Percentiles rank a stretch among this genome's conserved stretches.
phyloP scores from a whole-genome alignment of 768 basidiomycete genomes.

The Crepidotus variabilis region DNA sequence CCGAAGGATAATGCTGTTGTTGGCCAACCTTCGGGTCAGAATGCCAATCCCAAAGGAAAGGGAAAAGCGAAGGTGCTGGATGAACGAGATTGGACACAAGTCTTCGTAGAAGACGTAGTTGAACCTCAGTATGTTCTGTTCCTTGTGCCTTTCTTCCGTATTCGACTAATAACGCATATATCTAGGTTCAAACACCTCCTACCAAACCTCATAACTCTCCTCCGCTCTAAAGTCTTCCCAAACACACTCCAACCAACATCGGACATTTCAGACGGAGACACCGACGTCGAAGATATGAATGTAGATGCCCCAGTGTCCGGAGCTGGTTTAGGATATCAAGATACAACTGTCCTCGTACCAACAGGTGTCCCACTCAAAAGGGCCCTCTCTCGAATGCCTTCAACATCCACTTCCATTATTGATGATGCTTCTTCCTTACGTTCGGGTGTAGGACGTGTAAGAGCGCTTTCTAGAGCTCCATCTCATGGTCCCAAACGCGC shows the following conservation, averaged over 20 bases:
- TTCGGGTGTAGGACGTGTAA: too few species aligned
- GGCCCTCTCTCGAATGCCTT: slow-evolving; percentile 9
- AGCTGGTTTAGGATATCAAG: neutral
- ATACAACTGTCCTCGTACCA: slow-evolving; percentile 6
- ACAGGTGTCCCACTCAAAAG: slow-evolving; percentile 3
- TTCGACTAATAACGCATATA: neutral
- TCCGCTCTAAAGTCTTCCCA: slow-evolving; percentile 66
- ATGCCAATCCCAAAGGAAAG: slow-evolving; percentile 11
- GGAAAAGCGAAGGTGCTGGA: slow-evolving; percentile 16
- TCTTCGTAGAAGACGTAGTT: slow-evolving; percentile 64
- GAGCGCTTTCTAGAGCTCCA: too few species aligned
- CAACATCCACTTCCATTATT: slow-evolving; percentile 7
- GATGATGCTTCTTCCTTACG: too few species aligned
- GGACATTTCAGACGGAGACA: slow-evolving; percentile 4
- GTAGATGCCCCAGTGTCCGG: too few species aligned
- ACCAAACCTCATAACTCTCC: slow-evolving; percentile 50
- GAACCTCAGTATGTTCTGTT: slow-evolving; percentile 50
- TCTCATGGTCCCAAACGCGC: too few species aligned
- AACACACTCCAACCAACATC: slow-evolving; percentile 55
- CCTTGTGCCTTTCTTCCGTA: neutral
- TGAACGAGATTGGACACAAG: slow-evolving; percentile 70
- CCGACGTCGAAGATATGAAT: neutral
- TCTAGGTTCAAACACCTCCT: slow-evolving; percentile 52
- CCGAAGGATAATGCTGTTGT: neutral
- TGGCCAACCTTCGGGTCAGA: slow-evolving; percentile 3